Evolutionary conservation across 768 basidiomycete genomes (phyloP), one percentile per base, ranked within the genome.

Genomic region (Macrocybe gigantea): DNA sequence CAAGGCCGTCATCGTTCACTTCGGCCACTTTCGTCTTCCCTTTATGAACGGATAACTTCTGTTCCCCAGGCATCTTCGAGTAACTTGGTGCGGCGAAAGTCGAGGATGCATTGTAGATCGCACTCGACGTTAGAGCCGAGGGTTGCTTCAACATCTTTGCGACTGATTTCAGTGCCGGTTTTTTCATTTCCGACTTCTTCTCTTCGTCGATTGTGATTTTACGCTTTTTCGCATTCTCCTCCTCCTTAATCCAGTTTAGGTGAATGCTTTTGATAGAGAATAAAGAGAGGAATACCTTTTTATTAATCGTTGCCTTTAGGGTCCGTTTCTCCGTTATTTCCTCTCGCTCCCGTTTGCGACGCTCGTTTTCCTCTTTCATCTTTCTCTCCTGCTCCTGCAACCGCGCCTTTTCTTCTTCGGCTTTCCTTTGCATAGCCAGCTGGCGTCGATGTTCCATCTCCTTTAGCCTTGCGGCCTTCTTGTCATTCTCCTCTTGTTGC

Each of bases 401-500:
- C 32, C 77, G 78, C 1, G 70, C 64, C 60, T 78, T 85, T 62
- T 88, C 88, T 56, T 90, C 88, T 43, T 89, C 88, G 1, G 76
- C 83, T 63, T 92, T 93, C 59, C 82, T 75, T 60, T 87, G 82
- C 49, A 75, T 61, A 14, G 77, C 82, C 38, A 68, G 78, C 57
- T 82, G 86, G n/a, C 90, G 82, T 38, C 90, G 76, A 40, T 76
- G 74, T 55, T 94, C 93, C 81, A 88, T 88, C 49, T 92, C 87
- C 55, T 82, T 90, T 50, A 86, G 66, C 29, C 85, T 73, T 8
- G 76, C 68, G 1, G 75, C 78, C 64, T 88, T 91, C 67, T 85
- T 90, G 53, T 90, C 91, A 33, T 78, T 75, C 60, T 90, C 88
- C 54, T 88, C 89, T 72, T 94, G 88, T 74, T 94, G 90, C 94